Base-by-base conservation (phyloP, 2,329 filamentous ascomycete genomes). In the Pseudocercospora musae region DNA sequence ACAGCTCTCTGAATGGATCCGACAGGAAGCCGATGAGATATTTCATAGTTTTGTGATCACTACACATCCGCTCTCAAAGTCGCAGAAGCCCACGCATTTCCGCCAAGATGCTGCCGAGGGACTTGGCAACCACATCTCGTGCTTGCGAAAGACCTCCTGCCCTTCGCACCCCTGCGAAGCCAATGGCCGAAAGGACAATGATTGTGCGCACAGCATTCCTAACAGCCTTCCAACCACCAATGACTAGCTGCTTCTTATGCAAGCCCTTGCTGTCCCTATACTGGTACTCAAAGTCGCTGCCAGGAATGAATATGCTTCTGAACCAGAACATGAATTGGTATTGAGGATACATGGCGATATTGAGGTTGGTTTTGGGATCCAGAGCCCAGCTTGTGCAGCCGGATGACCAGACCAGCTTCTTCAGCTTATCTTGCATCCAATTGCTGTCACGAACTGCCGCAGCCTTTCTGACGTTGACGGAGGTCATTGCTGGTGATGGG, bases 351-450 rank as follows among this genome's bases (percentile, higher is more conserved):
- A 84, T 81, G 67, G 80, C 80, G 6, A 79, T 81, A 62, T 84
- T 85, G 52, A 78, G 73, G 0, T 78, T 77, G 0, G 80, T 81
- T 50, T 75, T 76, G 0, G 74, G 71, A 61, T 84, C 79, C 1
- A 85, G 74, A 3, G 78, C 81, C 82, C 82, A 85, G n/a, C 77
- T 80, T 1, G 77, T 79, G 64, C 82, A 85, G 0, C 82, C 82
- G 1, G 77, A 78, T 0, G 76, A 71, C 80, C 80, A 85, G 0
- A 84, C 82, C 0, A 83, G 68, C 37, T 73, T 73, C 50, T 74
- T 78, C 0, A 78, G 77, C 57, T 77, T 75, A 0, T 66, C 50
- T 55, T 84, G 79, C 27, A 81, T 77, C 69, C 71, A 78, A 0
- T 66, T 46, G 59, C 72, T 73, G 66, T 83, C 71, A 60, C 65